Evolutionary conservation across 768 basidiomycete genomes (phyloP), one percentile per base, ranked within the genome.

Genomic region (Russula abietina): DNA sequence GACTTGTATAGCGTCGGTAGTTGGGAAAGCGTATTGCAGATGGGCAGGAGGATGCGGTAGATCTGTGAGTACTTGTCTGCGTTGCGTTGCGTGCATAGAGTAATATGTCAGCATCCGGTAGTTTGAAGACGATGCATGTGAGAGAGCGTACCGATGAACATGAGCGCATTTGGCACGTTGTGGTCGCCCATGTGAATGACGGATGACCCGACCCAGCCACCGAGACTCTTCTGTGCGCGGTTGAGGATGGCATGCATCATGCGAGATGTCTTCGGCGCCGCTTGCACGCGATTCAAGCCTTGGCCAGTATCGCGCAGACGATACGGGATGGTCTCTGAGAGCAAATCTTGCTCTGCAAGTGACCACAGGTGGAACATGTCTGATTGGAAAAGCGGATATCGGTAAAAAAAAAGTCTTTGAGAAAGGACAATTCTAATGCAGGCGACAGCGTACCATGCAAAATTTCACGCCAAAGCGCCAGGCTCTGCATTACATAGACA

Each of bases 141-240:
- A 50, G 26, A 45, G 19, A 55, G 8, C 70, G 61, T 67, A 80
- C 81, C 89, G 68, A 93, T 91, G 80, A 93, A 93, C 75, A 93
- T 83, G 54, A 93, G 79, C 3, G 91, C 89, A 68, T 89, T 91
- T 5, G 88, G 88, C 24, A 91, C 88, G 69, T 89, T 84, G 70
- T 83, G 91, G 69, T 93, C 91, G 55, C 90, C 90, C 90, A 91
- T 90, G 73, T 93, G 91, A 65, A 91, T 90, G 67, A 90, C 90
- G 58, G 87, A 89, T 12, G 86, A 91, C 46, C 91, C 91, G 60
- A 92, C 82, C 91, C 91, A 93, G 41, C 80, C 80, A 0, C 91
- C 91, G 16, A 93, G 86, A 65, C 85, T 87, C 64, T 81, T 79
- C 69, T 93, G 91, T 0, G 91, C 89, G 69, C 88, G 88, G 69